These are phyloP conservation scores for Solanum boliviense DNA, from an alignment of 257 asterid species.

Conservation along the genomic window DNA sequence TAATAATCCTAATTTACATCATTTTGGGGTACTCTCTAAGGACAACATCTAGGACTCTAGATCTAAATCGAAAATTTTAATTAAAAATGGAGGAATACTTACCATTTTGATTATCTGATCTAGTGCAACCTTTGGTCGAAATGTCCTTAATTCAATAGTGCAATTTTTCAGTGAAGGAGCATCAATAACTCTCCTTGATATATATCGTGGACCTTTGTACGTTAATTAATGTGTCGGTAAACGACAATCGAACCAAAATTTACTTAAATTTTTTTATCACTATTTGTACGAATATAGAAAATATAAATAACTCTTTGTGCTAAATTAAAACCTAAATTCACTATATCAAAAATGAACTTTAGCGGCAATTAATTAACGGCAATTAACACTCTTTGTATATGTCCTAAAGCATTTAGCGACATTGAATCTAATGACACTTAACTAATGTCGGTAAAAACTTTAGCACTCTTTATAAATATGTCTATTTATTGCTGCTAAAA, in stretches of 20 bases:
- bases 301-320: background rate
- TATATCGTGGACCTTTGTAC: background rate
- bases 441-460: no score
- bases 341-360: no score
- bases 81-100: rapidly evolving
- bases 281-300: background rate
- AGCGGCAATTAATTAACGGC: no score
- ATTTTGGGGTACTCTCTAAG: background rate
- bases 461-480: no score
- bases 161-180: no score
- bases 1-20: background rate
- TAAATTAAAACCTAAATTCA: no score
- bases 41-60: background rate
- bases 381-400: no score
- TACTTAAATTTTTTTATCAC: background rate
- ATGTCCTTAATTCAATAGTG: background rate
- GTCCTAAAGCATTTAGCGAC: no score
- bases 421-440: no score
- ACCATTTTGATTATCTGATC: no score
- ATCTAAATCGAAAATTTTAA: rapidly evolving
- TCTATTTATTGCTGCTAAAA: no score
- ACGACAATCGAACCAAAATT: background rate
- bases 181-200: background rate
- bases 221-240: background rate
- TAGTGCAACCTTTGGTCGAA: background rate